A percentile compares a stretch with the other conserved stretches of the same genome.
Conservation (phyloP, 208 protist species). For the Leishmania martiniquensis region DNA sequence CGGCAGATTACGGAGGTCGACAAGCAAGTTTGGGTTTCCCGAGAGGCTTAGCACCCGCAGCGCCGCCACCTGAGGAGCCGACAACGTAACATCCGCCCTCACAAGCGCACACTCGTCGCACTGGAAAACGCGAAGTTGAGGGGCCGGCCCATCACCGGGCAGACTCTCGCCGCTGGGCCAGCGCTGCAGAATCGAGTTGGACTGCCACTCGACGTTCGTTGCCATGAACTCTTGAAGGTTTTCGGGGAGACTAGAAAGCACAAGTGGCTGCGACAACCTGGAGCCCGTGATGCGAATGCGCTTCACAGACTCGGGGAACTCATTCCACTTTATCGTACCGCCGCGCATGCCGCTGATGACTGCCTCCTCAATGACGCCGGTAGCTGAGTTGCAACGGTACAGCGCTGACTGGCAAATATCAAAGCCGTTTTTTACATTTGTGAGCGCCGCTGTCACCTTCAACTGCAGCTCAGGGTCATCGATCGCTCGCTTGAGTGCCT, state of each 20-base stretch:
- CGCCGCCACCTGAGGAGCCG: neutral
- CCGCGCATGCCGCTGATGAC: neutral
- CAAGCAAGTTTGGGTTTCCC: neutral
- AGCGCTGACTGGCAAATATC: conserved; percentile 1
- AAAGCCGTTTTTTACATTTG: neutral
- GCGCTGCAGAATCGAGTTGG: neutral
- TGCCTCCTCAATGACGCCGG: neutral
- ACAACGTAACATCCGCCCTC: neutral
- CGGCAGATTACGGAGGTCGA: neutral
- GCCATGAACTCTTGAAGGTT: conserved; percentile 14
- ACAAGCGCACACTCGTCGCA: conserved; percentile 13
- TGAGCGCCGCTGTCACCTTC: neutral
- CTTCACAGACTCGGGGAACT: conserved; percentile 5
- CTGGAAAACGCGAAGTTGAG: neutral
- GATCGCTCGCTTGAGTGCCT: neutral
- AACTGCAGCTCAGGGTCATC: neutral
- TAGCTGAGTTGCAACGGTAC: conserved; percentile 14
- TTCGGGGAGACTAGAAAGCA: conserved; percentile 9
- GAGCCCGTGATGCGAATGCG: conserved; percentile 13
- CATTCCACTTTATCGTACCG: conserved; percentile 10
- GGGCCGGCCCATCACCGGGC: neutral
- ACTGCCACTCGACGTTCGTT: neutral
- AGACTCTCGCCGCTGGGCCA: neutral
- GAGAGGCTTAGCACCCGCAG: conserved; percentile 2
- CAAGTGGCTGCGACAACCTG: conserved; percentile 6